Evolutionary conservation across 108 stramenopile species (phyloP).

Genomic region (Pseudonitzschia delicatissima): DNA sequence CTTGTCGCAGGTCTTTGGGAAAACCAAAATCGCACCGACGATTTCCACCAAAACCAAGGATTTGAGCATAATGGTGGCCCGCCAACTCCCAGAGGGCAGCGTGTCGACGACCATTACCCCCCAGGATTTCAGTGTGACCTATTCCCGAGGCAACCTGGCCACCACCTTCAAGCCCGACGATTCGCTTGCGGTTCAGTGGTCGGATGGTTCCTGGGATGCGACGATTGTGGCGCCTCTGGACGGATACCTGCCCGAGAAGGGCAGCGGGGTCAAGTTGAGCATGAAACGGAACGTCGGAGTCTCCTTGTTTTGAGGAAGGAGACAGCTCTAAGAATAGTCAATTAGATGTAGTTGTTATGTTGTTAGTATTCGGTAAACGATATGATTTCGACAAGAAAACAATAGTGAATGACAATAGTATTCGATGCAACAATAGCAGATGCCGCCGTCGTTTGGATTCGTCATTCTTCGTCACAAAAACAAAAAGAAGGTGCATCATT

Average conservation of each 20-base stretch:
- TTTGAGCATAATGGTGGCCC: not conserved
- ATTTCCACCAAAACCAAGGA: not conserved
- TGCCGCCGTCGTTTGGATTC: no score
- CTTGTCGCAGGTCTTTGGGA: constrained; percentile 27
- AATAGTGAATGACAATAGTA: no score
- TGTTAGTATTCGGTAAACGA: no score
- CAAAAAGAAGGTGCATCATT: no score
- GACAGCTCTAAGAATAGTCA: no score
- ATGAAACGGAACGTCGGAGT: constrained; percentile 43
- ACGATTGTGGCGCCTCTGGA: constrained; percentile 46
- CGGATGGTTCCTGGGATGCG: constrained; percentile 52
- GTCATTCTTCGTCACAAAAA: no score
- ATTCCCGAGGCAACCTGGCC: constrained; percentile 20
- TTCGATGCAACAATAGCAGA: no score
- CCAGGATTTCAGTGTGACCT: constrained; percentile 23
- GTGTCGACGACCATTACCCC: not conserved
- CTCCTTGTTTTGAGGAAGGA: not conserved
- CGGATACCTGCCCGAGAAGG: constrained; percentile 25
- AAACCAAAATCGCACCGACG: constrained; percentile 23
- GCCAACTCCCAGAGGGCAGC: no score
- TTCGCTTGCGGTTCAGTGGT: constrained; percentile 41
- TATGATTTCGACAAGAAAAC: no score
- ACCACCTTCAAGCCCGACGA: constrained; percentile 47
- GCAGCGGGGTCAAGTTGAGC: constrained; percentile 33
- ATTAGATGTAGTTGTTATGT: no score